Evolutionary conservation across 768 basidiomycete species (phyloP), one percentile per base, ranked within the genome.

Genomic region (Pisolithus sp.): DNA sequence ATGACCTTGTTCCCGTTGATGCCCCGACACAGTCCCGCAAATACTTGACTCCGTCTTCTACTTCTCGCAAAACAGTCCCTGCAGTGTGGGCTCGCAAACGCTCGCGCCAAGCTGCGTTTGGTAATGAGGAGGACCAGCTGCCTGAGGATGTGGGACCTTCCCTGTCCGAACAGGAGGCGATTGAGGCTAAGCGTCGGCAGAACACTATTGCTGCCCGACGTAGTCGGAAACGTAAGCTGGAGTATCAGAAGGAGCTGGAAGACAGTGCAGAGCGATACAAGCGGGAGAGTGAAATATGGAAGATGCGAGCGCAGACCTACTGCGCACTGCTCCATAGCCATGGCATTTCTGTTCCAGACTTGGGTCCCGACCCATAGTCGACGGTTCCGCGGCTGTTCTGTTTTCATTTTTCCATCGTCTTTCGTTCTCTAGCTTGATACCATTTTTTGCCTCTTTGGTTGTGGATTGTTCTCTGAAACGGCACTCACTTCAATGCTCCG

Each of bases 121-220:
- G 71, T 7, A 75, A 67, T 1, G 80, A 83, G 55, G 70, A 70
- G 38, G 83, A 86, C 23, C 75, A 78, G 42, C 69, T 74, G 21
- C 69, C 66, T 18, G 74, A 76, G 13, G 71, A 74, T 34, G 64
- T 72, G 20, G 66, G 64, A 12, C 73, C 78, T 12, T 71, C 76
- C 0, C 68, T 76, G 2, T 75, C 77, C 1, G 81, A 81, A 59
- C 71, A 81, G 59, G 80, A 85, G 62, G 83, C 83, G 57, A 87
- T 88, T 56, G 85, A 82, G 59, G 78, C 77, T 40, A 93, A 92
- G 73, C 80, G 92, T 28, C 76, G 83, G 8, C 82, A 85, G 69
- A 95, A 95, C 59, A 93, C 92, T 2, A 68, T 92, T 5, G 91
- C 92, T 0, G 93, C 93, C 6, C 80, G 92, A 2, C 79, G 86